A percentile compares a stretch with the other conserved stretches of the same genome.
These are phyloP conservation scores for Fusarium sp. DNA, from an alignment of 2,329 filamentous ascomycete species.

Conservation along the genomic window DNA sequence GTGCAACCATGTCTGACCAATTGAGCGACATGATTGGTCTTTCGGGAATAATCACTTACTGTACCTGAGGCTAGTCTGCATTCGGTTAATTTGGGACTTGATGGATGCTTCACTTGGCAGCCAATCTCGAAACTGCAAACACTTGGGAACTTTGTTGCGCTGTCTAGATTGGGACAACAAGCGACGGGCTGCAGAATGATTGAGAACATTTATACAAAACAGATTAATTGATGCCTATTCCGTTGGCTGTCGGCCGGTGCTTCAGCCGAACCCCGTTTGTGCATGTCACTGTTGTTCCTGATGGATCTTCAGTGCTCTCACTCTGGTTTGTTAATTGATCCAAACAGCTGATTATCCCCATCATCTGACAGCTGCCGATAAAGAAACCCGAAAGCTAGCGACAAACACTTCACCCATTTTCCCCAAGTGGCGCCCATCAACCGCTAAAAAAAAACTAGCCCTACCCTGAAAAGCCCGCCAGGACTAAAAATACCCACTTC, in stretches of 20 bases:
- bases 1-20: background rate
- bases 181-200: fast-evolving
- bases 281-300: fast-evolving
- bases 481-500: slow-evolving; percentile 26
- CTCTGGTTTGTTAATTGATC: background rate
- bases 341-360: background rate
- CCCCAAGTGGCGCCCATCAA: background rate
- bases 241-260: fast-evolving
- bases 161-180: no score
- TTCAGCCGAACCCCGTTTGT: no score
- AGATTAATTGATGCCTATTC: fast-evolving
- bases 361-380: background rate
- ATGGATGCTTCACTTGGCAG: background rate
- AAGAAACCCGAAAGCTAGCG: background rate
- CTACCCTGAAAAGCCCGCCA: slow-evolving; percentile 5
- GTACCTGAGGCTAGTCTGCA: background rate
- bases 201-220: background rate
- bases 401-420: background rate
- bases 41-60: background rate
- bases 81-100: background rate
- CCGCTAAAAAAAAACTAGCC: slow-evolving; percentile 6
- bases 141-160: background rate
- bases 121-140: background rate
- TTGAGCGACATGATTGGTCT: background rate
- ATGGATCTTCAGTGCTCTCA: fast-evolving